Evolutionary conservation across 768 basidiomycete species (phyloP).

Genomic region (Hemileccinum impolitum): DNA sequence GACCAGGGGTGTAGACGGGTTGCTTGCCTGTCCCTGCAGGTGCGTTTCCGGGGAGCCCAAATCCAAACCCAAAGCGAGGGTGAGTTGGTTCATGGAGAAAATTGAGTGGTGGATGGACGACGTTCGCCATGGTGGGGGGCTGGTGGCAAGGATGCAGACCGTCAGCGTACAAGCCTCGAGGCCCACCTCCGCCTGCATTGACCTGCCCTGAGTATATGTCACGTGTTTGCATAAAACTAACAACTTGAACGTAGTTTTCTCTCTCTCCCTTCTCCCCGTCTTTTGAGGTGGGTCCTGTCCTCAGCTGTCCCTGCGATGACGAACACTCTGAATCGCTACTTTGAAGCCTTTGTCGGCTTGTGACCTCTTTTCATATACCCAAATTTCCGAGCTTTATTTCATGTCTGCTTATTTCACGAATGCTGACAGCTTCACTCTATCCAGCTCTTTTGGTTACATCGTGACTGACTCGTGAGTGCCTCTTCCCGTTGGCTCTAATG

Average conservation of each 20-base stretch:
- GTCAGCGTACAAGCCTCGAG: slow-evolving; percentile 12
- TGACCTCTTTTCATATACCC: slow-evolving; percentile 79
- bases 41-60: slow-evolving; percentile 50
- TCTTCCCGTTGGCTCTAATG: slow-evolving; percentile 33
- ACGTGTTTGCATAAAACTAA: slow-evolving; percentile 31
- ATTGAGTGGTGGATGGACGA: slow-evolving; percentile 61
- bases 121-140: slow-evolving; percentile 64
- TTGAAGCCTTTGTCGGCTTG: slow-evolving; percentile 60
- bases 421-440: slow-evolving; percentile 12
- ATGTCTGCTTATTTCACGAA: background rate
- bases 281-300: slow-evolving; percentile 32
- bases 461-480: slow-evolving; percentile 45
- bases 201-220: slow-evolving; percentile 35
- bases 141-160: slow-evolving; percentile 18
- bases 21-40: slow-evolving; percentile 48
- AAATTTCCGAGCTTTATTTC: slow-evolving; percentile 74
- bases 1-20: slow-evolving; percentile 37
- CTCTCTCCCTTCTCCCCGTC: background rate
- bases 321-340: slow-evolving; percentile 85
- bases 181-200: slow-evolving; percentile 1
- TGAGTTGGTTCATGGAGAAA: slow-evolving; percentile 58
- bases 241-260: slow-evolving; percentile 19
- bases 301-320: slow-evolving; percentile 41
- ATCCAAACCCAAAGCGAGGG: slow-evolving; percentile 71
- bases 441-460: background rate